These are phyloP conservation scores for Auxenochlorella pyrenoidosa DNA, from an alignment of 139 green algal species.

Conservation along the genomic window DNA sequence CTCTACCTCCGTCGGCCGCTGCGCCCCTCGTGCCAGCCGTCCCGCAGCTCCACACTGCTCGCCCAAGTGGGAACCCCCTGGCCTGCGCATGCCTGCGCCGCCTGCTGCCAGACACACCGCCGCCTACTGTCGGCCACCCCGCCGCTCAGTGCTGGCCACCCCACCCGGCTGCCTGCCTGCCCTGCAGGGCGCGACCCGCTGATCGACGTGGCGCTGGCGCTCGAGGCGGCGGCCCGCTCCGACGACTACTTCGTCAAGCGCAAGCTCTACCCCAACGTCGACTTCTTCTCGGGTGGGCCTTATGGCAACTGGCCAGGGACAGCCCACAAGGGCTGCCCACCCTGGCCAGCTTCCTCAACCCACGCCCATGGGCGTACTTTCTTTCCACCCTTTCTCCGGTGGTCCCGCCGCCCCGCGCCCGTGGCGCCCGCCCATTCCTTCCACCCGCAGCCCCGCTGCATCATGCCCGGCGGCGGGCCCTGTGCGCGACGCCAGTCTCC, in stretches of 20 bases:
- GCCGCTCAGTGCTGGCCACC: neutral
- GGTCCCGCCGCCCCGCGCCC: no score
- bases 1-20: no score
- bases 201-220: conserved; percentile 93
- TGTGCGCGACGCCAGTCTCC: no score
- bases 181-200: conserved; percentile 90
- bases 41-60: no score
- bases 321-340: neutral
- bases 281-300: conserved; percentile 94
- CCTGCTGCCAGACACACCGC: no score
- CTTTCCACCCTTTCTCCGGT: no score
- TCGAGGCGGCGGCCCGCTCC: conserved; percentile 81
- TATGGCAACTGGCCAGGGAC: neutral
- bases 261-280: conserved; percentile 99
- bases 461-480: no score
- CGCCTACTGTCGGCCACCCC: no score
- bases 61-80: no score
- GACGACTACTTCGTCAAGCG: conserved; percentile 89
- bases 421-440: neutral
- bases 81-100: no score
- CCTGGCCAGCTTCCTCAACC: neutral
- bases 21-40: no score
- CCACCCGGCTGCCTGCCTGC: conserved; percentile 64
- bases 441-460: neutral
- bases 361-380: no score